Base-by-base conservation (phyloP, 108 stramenopile genomes). In the Cyclotella sp. region DNA sequence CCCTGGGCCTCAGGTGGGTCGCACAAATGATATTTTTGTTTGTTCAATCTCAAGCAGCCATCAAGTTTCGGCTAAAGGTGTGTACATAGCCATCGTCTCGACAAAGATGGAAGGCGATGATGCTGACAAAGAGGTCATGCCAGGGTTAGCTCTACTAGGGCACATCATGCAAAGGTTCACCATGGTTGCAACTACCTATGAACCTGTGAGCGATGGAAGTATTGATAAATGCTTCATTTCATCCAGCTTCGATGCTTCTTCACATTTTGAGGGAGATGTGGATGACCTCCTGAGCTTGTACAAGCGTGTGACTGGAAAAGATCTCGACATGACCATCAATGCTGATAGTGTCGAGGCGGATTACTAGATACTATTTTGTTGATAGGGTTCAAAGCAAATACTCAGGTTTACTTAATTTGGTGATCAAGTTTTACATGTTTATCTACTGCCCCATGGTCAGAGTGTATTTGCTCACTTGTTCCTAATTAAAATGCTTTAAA, bases 1-100 rank as follows among this genome's bases (percentile, higher is more conserved):
- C 63, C 99, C 99, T 53, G 97, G 97, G 28, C 90, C 94, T 44
- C 97, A 99, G 85, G 95, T 98, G 41, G 87, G 88, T 39, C 92
- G 98, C 43, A 85, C 87, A 70, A 91, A 98, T 76, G 99, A 99
- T 81, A 91, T 99, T 71, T 99, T 99, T 84, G 95, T 99, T 44
- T 96, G 95, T 86, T 87, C 91, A 47, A 77, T 99, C 63, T 85
- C 91, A 27, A 54, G 84, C 53, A 51, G 84, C 18, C 91, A 97
- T 75, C 79, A 88, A 24, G 97, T 96, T 24, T 85, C 92, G 45
- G 88, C 96, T 4, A 72, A 78, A 49, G 98, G 99, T 65, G 86
- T 96, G 65, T 98, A 97, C 75, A 87, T 99, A 62, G 98, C 98
- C 65, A 99, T 99, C 78, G 98, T 97, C 27, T 97, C 97, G 27